A percentile compares a stretch with the other conserved stretches of the same genome.
Conservation (phyloP, 805 yeast species). For the Sugiyamaella americana region DNA sequence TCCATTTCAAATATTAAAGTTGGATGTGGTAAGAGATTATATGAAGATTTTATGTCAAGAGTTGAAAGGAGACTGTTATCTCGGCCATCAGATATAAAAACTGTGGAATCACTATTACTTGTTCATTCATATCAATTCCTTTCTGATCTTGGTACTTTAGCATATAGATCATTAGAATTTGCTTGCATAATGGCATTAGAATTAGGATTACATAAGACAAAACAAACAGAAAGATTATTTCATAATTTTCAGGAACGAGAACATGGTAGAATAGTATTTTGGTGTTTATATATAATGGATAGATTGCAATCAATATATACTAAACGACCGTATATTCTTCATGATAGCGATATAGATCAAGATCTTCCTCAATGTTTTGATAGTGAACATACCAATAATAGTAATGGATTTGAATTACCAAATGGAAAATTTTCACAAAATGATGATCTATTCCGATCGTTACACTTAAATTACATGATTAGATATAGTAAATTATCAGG, state of each 20-base stretch:
- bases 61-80: slow-evolving; percentile 13
- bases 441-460: slow-evolving; percentile 16
- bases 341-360: slow-evolving; percentile 22
- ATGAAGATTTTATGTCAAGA: slow-evolving; percentile 16
- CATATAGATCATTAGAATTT: slow-evolving; percentile 22
- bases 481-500: slow-evolving; percentile 19
- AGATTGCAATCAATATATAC: slow-evolving; percentile 21
- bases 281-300: slow-evolving; percentile 25
- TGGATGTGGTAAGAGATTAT: slow-evolving; percentile 16
- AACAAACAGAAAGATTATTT: slow-evolving; percentile 16
- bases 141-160: slow-evolving; percentile 19
- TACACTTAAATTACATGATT: slow-evolving; percentile 22
- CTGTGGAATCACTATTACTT: slow-evolving; percentile 16
- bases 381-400: too few species aligned
- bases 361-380: slow-evolving; percentile 10
- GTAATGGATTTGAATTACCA: not conserved
- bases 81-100: slow-evolving; percentile 15
- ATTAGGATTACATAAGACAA: slow-evolving; percentile 22
- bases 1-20: slow-evolving; percentile 11
- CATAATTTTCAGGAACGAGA: slow-evolving; percentile 16
- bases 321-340: slow-evolving; percentile 20
- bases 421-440: slow-evolving; percentile 6
- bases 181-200: slow-evolving; percentile 21
- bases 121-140: slow-evolving; percentile 26
- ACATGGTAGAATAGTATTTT: slow-evolving; percentile 19